phyloP scores from a whole-genome alignment of 805 yeast genomes.

The Blastobotrys attinorum region DNA sequence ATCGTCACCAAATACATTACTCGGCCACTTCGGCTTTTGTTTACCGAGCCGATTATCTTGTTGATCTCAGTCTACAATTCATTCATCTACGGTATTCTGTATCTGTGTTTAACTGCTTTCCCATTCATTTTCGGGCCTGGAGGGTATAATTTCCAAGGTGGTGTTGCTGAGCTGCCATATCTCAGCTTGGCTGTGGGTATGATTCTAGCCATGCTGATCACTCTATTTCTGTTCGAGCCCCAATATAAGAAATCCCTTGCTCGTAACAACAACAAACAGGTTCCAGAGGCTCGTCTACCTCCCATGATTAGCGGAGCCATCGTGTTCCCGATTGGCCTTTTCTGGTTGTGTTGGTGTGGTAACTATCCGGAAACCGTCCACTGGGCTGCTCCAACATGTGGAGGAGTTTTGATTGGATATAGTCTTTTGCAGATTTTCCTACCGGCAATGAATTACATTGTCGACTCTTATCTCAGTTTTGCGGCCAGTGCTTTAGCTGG shows the following conservation, averaged over 20 bases:
- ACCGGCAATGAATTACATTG: conserved; percentile 62
- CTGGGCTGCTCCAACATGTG: conserved; percentile 71
- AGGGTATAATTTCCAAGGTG: conserved; percentile 50
- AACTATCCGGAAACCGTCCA: conserved; percentile 60
- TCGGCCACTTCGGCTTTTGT: conserved; percentile 60
- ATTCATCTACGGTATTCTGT: conserved; percentile 71
- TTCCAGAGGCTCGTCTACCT: conserved; percentile 79
- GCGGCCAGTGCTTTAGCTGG: conserved; percentile 80
- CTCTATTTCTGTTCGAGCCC: conserved; percentile 46
- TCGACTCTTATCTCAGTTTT: conserved; percentile 60
- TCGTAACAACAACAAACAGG: conserved; percentile 49
- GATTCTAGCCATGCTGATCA: conserved; percentile 45
- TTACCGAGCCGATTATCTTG: conserved; percentile 65
- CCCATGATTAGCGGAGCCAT: conserved; percentile 70
- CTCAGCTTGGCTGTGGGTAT: conserved; percentile 66
- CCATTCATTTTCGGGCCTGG: conserved; percentile 60
- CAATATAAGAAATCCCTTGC: conserved; percentile 41
- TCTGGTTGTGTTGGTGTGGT: conserved; percentile 91
- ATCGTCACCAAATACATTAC: conserved; percentile 53
- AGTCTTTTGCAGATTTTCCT: conserved; percentile 65
- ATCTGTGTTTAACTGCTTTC: conserved; percentile 62
- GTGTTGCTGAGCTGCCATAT: conserved; percentile 73
- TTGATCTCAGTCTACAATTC: conserved; percentile 62
- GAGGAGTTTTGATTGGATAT: conserved; percentile 58
- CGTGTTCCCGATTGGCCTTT: conserved; percentile 67